Evolutionary conservation across 768 basidiomycete genomes (phyloP), one percentile per base, ranked within the genome.

Genomic region (Mycena haematopus): DNA sequence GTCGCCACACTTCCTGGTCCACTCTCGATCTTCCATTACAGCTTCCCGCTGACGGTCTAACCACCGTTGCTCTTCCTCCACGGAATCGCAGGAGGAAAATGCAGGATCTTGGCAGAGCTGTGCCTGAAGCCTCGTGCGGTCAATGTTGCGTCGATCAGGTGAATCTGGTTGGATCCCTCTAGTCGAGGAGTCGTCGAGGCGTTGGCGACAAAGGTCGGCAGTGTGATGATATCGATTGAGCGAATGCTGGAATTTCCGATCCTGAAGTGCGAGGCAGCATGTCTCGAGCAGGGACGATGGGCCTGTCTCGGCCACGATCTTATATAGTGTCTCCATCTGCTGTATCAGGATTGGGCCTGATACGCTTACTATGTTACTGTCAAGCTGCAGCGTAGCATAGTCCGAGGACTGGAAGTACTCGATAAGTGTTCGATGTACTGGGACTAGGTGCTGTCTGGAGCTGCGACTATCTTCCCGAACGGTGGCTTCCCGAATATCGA

Each of bases 221-320:
- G 55, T n/a, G 31, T 56, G 55, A 27, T 56, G 55, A 56, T 56
- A 56, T 6, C 31, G 55, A n/a, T 56, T 56, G n/a, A 56, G 40
- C 2, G 13, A 56, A 22, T n/a, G 11, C 55, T 56, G 55, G 44
- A 56, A 56, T 3, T 14, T 9, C 44, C 55, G 40, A 33, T 33
- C n/a, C 44, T 56, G 55, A 3, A 56, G 55, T 29, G 17, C n/a
- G 31, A 56, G 33, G 44, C 42, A 56, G n/a, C 55, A 56, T 46
- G 46, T 56, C 31, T 56, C 29, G 42, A 56, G 55, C 4, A 56
- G 55, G 40, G 29, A 56, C 21, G 44, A 9, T 17, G 55, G 55
- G 4, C 55, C 55, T 2, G 9, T 19, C 55, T 56, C 55, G 33
- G 55, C 55, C n/a, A 56, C 55, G 45, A 27, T 3, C 44, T 22